phyloP scores from a whole-genome alignment of 441 rosid genomes.

The Flueggea neowawraea region DNA sequence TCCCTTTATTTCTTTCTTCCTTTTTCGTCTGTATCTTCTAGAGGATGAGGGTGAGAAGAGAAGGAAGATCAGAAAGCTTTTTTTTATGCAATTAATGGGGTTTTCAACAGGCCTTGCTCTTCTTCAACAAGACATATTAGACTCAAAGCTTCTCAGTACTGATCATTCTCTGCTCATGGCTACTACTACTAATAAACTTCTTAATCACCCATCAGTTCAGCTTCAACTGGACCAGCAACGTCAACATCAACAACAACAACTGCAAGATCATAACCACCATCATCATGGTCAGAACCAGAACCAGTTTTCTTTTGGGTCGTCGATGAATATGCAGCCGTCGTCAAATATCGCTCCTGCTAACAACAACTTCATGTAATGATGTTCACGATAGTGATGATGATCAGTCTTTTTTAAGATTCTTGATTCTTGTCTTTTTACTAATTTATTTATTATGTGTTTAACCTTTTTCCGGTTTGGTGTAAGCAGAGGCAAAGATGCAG shows the following conservation, averaged over 20 bases:
- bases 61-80: slow-evolving; percentile 13
- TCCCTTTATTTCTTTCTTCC: slow-evolving; percentile 13
- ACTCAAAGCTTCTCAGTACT: slow-evolving; percentile 8
- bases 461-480: slow-evolving; percentile 9
- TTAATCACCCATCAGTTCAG: slow-evolving; percentile 16
- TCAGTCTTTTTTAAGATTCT: background rate
- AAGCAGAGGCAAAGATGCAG: slow-evolving; percentile 60
- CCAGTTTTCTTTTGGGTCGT: background rate
- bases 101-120: slow-evolving; percentile 15
- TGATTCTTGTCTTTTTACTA: background rate
- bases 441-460: background rate
- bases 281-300: slow-evolving; percentile 20
- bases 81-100: slow-evolving; percentile 31
- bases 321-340: background rate
- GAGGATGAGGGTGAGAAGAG: slow-evolving; percentile 17
- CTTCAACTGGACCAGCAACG: slow-evolving; percentile 27
- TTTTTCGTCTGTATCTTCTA: slow-evolving; percentile 7
- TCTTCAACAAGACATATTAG: background rate
- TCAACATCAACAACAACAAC: slow-evolving; percentile 25
- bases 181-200: slow-evolving; percentile 26
- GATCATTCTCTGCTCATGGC: slow-evolving; percentile 32
- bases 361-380: background rate
- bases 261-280: slow-evolving; percentile 19
- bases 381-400: background rate
- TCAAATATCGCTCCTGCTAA: background rate